Conservation (phyloP, 2,329 filamentous ascomycete species). For the Fusarium miscanthi region DNA sequence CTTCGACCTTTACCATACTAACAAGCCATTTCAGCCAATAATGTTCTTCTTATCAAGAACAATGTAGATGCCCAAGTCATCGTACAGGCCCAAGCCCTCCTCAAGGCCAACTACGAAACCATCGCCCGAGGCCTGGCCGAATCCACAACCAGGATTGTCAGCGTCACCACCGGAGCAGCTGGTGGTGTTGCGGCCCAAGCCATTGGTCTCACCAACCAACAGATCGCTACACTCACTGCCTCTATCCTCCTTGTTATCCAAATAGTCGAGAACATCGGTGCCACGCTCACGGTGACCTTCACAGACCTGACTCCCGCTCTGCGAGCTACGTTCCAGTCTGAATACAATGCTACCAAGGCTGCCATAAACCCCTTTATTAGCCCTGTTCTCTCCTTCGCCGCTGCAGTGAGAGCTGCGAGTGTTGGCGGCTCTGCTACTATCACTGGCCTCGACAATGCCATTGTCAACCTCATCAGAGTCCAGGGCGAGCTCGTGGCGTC, state of each 20-base stretch:
- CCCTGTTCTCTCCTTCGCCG: neutral
- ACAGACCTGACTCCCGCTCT: slow-evolving; percentile 9
- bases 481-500: fast-evolving
- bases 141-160: slow-evolving; percentile 4
- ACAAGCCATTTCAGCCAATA: neutral
- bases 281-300: neutral
- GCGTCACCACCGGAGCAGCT: slow-evolving; percentile 19
- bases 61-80: neutral
- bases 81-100: neutral
- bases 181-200: slow-evolving; percentile 6
- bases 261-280: neutral
- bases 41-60: neutral
- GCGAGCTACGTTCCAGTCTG: neutral
- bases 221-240: neutral
- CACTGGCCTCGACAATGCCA: neutral
- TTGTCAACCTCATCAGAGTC: neutral
- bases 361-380: slow-evolving; percentile 13
- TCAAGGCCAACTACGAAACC: slow-evolving; percentile 7
- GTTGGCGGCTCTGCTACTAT: neutral
- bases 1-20: neutral
- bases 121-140: neutral
- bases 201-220: neutral
- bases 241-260: neutral
- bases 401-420: neutral
- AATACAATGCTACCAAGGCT: neutral